phyloP scores from a whole-genome alignment of 768 basidiomycete genomes.

The Russula griseocarnosa region DNA sequence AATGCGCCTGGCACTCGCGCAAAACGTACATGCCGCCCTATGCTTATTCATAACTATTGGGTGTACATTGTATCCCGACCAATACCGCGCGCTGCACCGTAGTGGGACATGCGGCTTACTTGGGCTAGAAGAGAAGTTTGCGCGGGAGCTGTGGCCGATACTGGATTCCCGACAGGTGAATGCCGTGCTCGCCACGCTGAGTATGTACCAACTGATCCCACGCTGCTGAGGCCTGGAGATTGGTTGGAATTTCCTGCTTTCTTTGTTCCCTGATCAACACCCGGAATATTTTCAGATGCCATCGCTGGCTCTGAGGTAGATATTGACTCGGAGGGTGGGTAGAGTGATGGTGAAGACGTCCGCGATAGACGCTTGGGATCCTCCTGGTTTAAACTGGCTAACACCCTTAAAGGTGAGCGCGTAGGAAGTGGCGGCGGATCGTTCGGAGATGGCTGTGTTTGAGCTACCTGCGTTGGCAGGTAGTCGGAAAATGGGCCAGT shows the following conservation, averaged over 20 bases:
- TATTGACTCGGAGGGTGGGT: conserved; percentile 26
- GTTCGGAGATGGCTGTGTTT: conserved; percentile 28
- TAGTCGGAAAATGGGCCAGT: conserved; percentile 29
- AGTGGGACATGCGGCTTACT: not conserved
- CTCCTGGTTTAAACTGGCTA: not conserved
- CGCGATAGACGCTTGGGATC: conserved; percentile 9
- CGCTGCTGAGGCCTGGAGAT: not conserved
- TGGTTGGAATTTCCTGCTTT: not conserved
- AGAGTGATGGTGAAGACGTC: conserved; percentile 30
- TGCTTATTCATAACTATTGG: no score
- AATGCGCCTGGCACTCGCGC: conserved; percentile 1
- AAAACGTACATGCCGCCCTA: not conserved
- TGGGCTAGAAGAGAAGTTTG: conserved; percentile 44
- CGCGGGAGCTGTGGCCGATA: conserved; percentile 5
- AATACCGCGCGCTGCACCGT: not conserved
- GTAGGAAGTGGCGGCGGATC: conserved; percentile 31
- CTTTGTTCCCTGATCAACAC: not conserved
- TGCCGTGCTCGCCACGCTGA: conserved; percentile 1
- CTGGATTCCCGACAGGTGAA: not conserved
- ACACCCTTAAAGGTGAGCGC: conserved; percentile 19
- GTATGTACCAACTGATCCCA: conserved; percentile 2
- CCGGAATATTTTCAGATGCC: not conserved
- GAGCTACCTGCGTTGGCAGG: not conserved
- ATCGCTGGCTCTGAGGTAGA: conserved; percentile 14
- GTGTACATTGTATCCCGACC: not conserved